Conservation (phyloP, 345 rosid genomes). For the Hibiscus syriacus region DNA sequence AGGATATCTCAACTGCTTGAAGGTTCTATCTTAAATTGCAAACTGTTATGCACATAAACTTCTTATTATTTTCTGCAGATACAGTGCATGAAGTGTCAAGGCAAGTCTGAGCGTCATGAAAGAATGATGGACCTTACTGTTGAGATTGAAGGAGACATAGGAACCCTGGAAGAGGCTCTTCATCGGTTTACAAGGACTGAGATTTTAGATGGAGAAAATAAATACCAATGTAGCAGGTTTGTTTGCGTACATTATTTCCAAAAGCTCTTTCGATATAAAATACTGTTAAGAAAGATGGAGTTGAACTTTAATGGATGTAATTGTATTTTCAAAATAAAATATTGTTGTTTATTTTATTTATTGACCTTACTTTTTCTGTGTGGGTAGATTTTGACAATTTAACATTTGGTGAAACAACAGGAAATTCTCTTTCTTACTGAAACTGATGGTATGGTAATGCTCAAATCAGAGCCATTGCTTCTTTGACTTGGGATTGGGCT, state of each 20-base stretch:
- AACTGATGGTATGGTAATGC: neutral
- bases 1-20: neutral
- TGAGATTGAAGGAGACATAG: constrained; percentile 88
- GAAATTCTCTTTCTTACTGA: neutral
- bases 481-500: neutral
- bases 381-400: neutral
- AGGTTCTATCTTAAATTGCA: neutral
- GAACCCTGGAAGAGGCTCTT: constrained; percentile 88
- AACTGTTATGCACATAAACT: neutral
- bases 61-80: constrained; percentile 38
- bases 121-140: constrained; percentile 98
- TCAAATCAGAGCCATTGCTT: neutral
- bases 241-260: constrained; percentile 10
- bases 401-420: neutral
- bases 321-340: neutral
- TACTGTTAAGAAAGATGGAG: neutral
- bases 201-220: constrained; percentile 94
- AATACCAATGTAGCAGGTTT: constrained; percentile 85
- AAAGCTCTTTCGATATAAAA: neutral
- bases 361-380: neutral
- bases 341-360: neutral
- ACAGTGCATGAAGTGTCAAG: constrained; percentile 79
- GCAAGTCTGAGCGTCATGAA: constrained; percentile 77
- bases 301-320: neutral
- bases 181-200: constrained; percentile 71